Conservation (phyloP, 805 yeast species). For the Suhomyces kilbournensis region DNA sequence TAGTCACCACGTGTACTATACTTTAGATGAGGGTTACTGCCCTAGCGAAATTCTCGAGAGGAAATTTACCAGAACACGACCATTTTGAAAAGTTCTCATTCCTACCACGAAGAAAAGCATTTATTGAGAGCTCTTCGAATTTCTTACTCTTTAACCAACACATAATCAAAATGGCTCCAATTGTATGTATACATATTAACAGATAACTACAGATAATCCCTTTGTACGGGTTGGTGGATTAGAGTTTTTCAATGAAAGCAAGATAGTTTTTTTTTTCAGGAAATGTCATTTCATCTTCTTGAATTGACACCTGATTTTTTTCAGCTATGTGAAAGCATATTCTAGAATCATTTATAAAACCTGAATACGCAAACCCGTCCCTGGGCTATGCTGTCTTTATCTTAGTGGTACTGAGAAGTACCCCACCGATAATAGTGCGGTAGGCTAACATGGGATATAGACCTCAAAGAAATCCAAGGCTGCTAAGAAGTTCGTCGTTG, state of each 20-base stretch:
- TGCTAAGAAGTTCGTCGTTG: constrained; percentile 90
- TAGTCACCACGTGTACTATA: not conserved
- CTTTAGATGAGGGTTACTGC: not conserved
- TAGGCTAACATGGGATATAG: constrained; percentile 69
- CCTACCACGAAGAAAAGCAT: not conserved
- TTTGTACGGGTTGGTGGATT: constrained; percentile 27
- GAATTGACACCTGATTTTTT: constrained; percentile 3
- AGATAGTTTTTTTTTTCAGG: constrained; percentile 3
- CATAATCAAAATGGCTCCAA: constrained; percentile 76
- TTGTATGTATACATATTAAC: constrained; percentile 57
- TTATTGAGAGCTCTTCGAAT: not conserved
- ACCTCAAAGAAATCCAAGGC: constrained; percentile 68
- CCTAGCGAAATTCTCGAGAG: not conserved
- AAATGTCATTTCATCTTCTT: not conserved
- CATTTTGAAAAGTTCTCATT: not conserved
- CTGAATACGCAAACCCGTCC: constrained; percentile 35
- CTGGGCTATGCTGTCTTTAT: constrained; percentile 50
- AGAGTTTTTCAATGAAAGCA: constrained; percentile 4
- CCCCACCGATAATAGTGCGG: constrained; percentile 49
- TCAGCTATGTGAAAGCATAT: constrained; percentile 2
- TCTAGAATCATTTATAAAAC: constrained; percentile 6
- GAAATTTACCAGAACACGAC: not conserved
- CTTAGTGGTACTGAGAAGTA: constrained; percentile 16
- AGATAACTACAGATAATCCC: constrained; percentile 34
- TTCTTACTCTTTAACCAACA: constrained; percentile 4